A percentile compares a stretch with the other conserved stretches of the same genome.
Conservation (phyloP, 495 filamentous ascomycete genomes). For the Penicillium salamii region DNA sequence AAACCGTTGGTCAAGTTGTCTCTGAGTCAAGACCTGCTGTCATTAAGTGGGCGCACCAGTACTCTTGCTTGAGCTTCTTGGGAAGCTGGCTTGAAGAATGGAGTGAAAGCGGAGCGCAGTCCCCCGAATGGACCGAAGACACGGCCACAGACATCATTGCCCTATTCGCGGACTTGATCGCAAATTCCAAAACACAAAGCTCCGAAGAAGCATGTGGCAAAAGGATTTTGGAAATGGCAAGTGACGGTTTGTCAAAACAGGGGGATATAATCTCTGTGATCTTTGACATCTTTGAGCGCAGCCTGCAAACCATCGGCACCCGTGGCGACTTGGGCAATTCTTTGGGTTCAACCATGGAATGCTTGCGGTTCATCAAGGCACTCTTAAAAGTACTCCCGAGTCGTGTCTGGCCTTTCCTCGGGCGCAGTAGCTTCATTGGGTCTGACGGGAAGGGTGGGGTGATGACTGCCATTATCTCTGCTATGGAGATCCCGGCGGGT, state of each 20-base stretch:
- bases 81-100: conserved; percentile 68
- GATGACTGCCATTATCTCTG: conserved; percentile 69
- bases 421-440: conserved; percentile 72
- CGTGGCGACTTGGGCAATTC: conserved; percentile 49
- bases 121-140: conserved; percentile 39
- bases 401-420: conserved; percentile 85
- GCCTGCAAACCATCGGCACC: conserved; percentile 60
- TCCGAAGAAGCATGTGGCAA: conserved; percentile 38
- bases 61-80: conserved; percentile 74
- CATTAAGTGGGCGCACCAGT: conserved; percentile 65
- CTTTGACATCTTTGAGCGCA: conserved; percentile 78
- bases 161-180: conserved; percentile 57
- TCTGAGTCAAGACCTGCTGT: conserved; percentile 64
- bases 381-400: conserved; percentile 69
- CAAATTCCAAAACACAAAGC: conserved; percentile 28
- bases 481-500: conserved; percentile 70
- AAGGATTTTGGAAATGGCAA: conserved; percentile 65
- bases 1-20: conserved; percentile 68
- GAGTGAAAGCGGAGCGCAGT: conserved; percentile 40
- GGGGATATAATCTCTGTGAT: conserved; percentile 79
- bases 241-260: conserved; percentile 67
- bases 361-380: conserved; percentile 73
- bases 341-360: conserved; percentile 65
- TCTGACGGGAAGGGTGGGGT: conserved; percentile 68
- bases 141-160: conserved; percentile 61